Conservation (phyloP, 192 early-diverging fungal genomes). For the Rhizophagus clarus region DNA sequence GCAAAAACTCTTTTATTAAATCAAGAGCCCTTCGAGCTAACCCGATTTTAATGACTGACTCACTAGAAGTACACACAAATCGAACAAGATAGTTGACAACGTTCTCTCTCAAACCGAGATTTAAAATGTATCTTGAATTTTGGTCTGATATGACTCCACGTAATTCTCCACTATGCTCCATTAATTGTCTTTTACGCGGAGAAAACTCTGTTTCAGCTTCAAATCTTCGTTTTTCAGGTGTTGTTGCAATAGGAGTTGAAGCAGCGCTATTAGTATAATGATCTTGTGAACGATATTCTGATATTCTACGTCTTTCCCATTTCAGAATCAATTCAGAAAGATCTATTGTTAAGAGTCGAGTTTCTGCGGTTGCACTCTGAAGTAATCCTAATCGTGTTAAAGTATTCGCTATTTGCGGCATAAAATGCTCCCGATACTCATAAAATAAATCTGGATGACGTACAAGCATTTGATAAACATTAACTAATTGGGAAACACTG, state of each 20-base stretch:
- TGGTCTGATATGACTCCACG: background rate
- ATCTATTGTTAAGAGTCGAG: slow-evolving; percentile 82
- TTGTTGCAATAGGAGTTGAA: slow-evolving; percentile 31
- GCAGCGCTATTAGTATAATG: slow-evolving; percentile 5
- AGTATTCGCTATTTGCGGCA: slow-evolving; percentile 84
- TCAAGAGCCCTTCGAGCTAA: slow-evolving; percentile 64
- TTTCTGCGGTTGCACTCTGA: slow-evolving; percentile 84
- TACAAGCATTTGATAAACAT: slow-evolving; percentile 90
- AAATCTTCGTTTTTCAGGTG: slow-evolving; percentile 23
- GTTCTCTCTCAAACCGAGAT: slow-evolving; percentile 55
- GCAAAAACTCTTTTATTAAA: slow-evolving; percentile 64
- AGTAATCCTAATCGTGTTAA: slow-evolving; percentile 87
- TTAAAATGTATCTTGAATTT: slow-evolving; percentile 48
- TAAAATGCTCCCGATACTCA: slow-evolving; percentile 85
- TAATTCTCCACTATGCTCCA: slow-evolving; percentile 18
- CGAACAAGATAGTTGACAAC: slow-evolving; percentile 62
- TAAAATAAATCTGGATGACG: slow-evolving; percentile 91
- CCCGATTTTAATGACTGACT: slow-evolving; percentile 46
- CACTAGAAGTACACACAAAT: slow-evolving; percentile 64
- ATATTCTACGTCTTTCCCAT: slow-evolving; percentile 82
- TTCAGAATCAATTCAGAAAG: slow-evolving; percentile 86
- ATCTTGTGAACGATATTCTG: slow-evolving; percentile 40
- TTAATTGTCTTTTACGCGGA: slow-evolving; percentile 20
- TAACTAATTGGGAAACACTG: slow-evolving; percentile 82
- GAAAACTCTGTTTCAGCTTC: slow-evolving; percentile 17